Evolutionary conservation across 2,329 filamentous ascomycete species (phyloP), one percentile per base, ranked within the genome.

Genomic region (Scorias spongiosa): DNA sequence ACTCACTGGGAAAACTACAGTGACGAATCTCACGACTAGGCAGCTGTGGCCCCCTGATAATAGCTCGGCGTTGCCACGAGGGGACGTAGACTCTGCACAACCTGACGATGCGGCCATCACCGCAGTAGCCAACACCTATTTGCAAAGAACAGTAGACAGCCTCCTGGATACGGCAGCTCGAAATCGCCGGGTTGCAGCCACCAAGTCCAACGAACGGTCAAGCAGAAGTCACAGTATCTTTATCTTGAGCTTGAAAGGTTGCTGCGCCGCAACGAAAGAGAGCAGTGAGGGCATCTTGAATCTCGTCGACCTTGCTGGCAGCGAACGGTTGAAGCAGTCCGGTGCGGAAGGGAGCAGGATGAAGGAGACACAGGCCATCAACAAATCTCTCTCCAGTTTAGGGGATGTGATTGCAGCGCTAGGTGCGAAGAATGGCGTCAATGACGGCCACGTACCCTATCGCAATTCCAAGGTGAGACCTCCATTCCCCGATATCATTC

Each of bases 331-430:
- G 34, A 88, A 89, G 64, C 81, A 93, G 60, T 89, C 84, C 40
- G 80, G 84, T 49, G 86, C 81, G 2, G 84, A 88, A 46, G 89
- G 89, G 2, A 86, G 89, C 40, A 75, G 87, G 40, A 78, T 93
- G 67, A 85, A 82, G 64, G 91, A 98, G 66, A 95, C 91, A 1
- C 88, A 95, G 57, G 93, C 84, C 60, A 98, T 98, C 73, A 98
- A 98, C 69, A 89, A 86, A 67, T 91, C 83, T 54, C 68, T 98
- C 53, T 87, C 84, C 56, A 93, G 87, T 54, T 69, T 98, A 2
- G 87, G 91, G 5, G 89, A 96, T 62, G 91, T 98, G 26, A 94
- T 98, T 57, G 84, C 85, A 41, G 87, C 87, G 0, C 73, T 98
- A n/a, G 89, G 88, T 11, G 78, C 81, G 49, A 84, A 85, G 29